Evolutionary conservation across 768 basidiomycete genomes (phyloP).

Genomic region (Cantharellus cinnabarinus): DNA sequence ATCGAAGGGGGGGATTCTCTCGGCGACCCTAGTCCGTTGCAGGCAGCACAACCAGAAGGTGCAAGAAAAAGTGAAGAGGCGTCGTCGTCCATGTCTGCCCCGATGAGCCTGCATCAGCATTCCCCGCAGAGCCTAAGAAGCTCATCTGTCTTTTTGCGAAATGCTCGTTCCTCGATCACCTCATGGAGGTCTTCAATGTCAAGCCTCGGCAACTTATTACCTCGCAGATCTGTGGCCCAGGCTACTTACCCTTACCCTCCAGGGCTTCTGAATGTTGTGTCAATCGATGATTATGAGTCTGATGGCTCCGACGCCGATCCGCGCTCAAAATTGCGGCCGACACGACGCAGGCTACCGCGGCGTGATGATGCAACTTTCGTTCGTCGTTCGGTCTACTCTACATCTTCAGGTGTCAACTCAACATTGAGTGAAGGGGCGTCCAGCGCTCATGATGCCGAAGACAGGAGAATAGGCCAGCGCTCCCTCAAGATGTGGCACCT

Average conservation of each 20-base stretch:
- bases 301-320: constrained; percentile 29
- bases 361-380: constrained; percentile 71
- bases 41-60: too few species aligned
- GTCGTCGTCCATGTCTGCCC: neutral
- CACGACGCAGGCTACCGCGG: constrained; percentile 40
- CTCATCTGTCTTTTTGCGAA: neutral
- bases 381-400: constrained; percentile 41
- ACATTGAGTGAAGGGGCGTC: constrained; percentile 5
- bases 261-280: constrained; percentile 34
- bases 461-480: neutral
- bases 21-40: too few species aligned
- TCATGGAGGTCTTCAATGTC: neutral
- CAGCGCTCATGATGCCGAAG: neutral
- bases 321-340: constrained; percentile 18
- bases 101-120: neutral
- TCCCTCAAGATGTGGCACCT: constrained; percentile 18
- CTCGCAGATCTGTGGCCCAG: neutral
- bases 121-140: neutral
- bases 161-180: neutral
- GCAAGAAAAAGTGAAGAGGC: too few species aligned
- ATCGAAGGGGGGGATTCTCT: too few species aligned
- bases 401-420: constrained; percentile 44
- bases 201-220: neutral
- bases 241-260: constrained; percentile 16
- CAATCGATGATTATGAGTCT: constrained; percentile 62